These are phyloP conservation scores for Ceratobasidium sp. DNA, from an alignment of 1,284 basidiomycete species.

Conservation along the genomic window DNA sequence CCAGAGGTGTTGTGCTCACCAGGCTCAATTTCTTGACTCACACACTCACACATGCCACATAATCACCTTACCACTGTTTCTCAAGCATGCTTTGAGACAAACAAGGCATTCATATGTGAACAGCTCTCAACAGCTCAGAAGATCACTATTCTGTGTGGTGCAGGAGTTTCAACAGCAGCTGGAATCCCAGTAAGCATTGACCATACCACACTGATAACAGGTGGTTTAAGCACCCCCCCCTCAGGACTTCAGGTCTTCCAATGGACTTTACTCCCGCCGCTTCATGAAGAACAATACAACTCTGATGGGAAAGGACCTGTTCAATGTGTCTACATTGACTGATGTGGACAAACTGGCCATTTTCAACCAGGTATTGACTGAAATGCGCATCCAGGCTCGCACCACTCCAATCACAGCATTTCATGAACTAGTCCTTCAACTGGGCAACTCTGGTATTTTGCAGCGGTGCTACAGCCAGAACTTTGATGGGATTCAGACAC, in stretches of 20 bases:
- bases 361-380: background rate
- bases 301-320: background rate
- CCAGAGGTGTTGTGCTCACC: too few species aligned
- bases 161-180: background rate
- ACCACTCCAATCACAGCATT: background rate
- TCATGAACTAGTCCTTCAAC: background rate
- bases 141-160: background rate
- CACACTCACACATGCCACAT: background rate
- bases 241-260: background rate
- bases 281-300: background rate
- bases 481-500: background rate
- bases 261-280: background rate
- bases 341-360: background rate
- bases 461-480: background rate
- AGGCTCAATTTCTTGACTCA: too few species aligned
- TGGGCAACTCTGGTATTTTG: background rate
- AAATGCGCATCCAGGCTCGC: background rate
- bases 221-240: background rate
- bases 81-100: background rate
- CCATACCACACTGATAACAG: background rate
- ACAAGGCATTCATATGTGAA: background rate
- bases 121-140: background rate
- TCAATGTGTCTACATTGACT: background rate
- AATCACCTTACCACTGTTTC: background rate
- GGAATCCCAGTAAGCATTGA: background rate